phyloP scores from a whole-genome alignment of 2,329 filamentous ascomycete species.

The Basipetospora chlamydospora region DNA sequence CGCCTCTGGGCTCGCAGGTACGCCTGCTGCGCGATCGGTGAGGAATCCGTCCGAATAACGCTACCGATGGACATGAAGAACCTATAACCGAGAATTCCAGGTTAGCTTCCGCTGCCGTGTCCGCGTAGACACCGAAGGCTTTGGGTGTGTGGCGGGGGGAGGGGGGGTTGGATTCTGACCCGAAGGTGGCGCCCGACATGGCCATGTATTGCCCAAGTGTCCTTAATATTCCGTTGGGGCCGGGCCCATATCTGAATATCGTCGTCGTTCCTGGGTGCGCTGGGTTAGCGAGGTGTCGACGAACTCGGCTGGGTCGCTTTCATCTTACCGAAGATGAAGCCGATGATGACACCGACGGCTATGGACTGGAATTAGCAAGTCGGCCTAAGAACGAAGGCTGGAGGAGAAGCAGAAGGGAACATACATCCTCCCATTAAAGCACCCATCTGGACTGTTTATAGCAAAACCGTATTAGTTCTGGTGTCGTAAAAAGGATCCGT shows the following conservation, averaged over 20 bases:
- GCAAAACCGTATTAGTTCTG: neutral
- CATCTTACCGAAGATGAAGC: constrained; percentile 82
- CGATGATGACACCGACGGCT: constrained; percentile 94
- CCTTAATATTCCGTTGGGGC: constrained; percentile 83
- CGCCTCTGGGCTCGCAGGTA: constrained; percentile 61
- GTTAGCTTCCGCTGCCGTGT: neutral
- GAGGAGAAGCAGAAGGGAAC: constrained; percentile 20
- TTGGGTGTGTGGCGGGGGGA: neutral
- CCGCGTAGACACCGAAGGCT: too few species aligned
- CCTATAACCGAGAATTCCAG: constrained; percentile 20
- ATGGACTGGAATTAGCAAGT: constrained; percentile 7
- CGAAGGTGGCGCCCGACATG: constrained; percentile 88
- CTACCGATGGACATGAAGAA: constrained; percentile 99
- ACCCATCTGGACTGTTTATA: constrained; percentile 75
- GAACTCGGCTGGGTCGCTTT: neutral
- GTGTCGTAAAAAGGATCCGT: too few species aligned
- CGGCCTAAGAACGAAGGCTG: too few species aligned
- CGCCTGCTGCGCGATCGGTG: constrained; percentile 57
- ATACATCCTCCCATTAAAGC: constrained; percentile 96
- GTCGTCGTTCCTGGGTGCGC: constrained; percentile 60
- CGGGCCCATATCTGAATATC: constrained; percentile 89
- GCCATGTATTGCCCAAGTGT: constrained; percentile 95
- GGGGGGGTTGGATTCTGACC: constrained; percentile 36
- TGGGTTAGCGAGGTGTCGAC: constrained; percentile 10
- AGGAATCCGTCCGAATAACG: constrained; percentile 84